These are phyloP conservation scores for Linum tenue DNA, from an alignment of 345 rosid species.

Conservation along the genomic window DNA sequence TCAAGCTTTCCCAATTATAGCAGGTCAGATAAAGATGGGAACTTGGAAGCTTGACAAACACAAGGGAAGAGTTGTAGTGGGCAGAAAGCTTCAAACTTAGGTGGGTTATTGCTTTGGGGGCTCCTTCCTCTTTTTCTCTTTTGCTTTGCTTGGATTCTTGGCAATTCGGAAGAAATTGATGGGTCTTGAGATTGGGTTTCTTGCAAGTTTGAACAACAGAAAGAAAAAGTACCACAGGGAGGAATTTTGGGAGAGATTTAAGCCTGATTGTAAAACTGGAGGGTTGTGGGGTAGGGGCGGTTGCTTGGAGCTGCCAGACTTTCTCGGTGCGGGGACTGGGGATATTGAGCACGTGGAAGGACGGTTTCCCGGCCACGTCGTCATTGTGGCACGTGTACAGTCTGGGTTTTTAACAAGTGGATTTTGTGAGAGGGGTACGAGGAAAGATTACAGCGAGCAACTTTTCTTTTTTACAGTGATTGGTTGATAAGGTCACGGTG, in stretches of 20 bases:
- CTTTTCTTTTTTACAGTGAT: not conserved
- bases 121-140: not conserved
- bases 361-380: not conserved
- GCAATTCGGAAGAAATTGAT: not conserved
- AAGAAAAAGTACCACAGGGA: not conserved
- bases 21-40: not conserved
- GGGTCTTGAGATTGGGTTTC: not conserved
- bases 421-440: not conserved
- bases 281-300: not conserved
- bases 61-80: not conserved
- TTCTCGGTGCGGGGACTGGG: not conserved
- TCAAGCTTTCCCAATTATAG: not conserved
- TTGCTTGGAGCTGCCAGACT: not conserved
- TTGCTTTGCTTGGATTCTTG: not conserved
- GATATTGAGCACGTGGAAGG: not conserved
- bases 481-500: too few relatives aligned
- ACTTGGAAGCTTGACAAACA: not conserved
- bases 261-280: not conserved
- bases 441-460: not conserved
- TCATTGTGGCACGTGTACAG: not conserved
- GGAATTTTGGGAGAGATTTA: not conserved
- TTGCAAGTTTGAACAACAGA: not conserved
- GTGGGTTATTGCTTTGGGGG: not conserved
- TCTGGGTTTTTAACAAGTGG: not conserved
- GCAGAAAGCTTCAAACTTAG: not conserved